Base-by-base conservation (phyloP, 805 yeast genomes). In the Wickerhamomyces chaumierensis region DNA sequence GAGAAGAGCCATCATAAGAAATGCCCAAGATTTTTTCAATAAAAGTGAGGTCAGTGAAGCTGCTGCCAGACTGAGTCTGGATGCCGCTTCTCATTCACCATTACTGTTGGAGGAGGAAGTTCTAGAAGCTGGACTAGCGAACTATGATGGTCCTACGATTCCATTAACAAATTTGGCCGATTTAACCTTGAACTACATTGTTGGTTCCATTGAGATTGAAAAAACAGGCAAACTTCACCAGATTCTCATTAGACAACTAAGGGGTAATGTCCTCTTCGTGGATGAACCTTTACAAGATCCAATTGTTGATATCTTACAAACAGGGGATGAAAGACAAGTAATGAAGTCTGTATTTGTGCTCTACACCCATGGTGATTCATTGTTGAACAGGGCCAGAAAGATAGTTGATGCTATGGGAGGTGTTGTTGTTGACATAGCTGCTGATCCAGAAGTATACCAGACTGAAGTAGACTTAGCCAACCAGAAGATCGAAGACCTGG, bases 381-480 rank as follows among this genome's bases (percentile, higher is more conserved):
- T 92, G 41, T 58, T 81, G 38, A 68, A 73, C 44, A 76, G 90
- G 57, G 83, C 88, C 36, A 75, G 71, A 53, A 81, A 78, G 56
- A 85, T 94, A 41, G 76, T 94, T 44, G 96, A 87, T 53, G 85
- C 97, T 1, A 69, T 92, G 48, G 95, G 87, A 51, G 95, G 95
- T 7, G 75, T 70, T 44, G 66, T 86, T 19, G 82, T 75, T 55
- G 69, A 72, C 33, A 77, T 82, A 25, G 61, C 48, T 13, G 50
- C 72, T 18, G 63, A 65, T 40, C 44, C 56, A 11, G 59, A 59
- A 4, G 42, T 66, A 16, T 59, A 69, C 36, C 47, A 55, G 11
- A 60, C 59, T 31, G 58, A 58, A 40, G 18, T 51, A 9, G 37
- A 41, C 3, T 39, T 44, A n/a, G 21, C 48, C 13, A 51, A 53